Percentiles rank a stretch among this genome's conserved stretches.
These are phyloP conservation scores for Erysimum cheiranthoides DNA, from an alignment of 345 rosid species.

Conservation along the genomic window DNA sequence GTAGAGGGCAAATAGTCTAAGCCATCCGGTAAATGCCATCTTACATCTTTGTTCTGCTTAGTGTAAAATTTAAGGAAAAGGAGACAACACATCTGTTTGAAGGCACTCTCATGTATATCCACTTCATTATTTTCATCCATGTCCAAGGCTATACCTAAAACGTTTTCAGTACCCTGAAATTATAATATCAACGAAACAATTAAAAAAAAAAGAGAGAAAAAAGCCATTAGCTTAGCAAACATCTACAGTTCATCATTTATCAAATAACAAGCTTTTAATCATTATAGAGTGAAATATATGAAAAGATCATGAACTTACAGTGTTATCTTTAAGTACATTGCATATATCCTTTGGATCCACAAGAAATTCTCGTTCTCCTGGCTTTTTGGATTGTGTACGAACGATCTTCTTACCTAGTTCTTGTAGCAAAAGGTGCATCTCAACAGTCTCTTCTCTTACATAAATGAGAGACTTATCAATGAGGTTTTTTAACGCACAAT, in stretches of 20 bases:
- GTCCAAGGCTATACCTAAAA: background rate
- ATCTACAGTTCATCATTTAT: too few species aligned
- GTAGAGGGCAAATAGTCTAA: background rate
- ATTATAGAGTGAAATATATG: too few species aligned
- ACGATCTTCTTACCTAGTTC: background rate
- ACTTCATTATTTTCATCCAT: background rate
- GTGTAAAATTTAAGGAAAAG: background rate
- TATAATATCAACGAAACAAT: too few species aligned
- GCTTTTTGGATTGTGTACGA: background rate
- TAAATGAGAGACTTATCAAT: background rate
- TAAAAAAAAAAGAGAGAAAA: too few species aligned
- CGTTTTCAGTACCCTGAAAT: too few species aligned
- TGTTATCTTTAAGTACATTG: background rate
- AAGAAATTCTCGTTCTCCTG: background rate
- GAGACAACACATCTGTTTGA: background rate
- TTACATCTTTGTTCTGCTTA: background rate
- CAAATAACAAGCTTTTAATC: too few species aligned
- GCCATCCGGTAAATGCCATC: background rate
- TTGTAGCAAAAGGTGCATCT: background rate
- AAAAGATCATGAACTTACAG: background rate
- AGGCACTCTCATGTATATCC: background rate
- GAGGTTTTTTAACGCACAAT: background rate
- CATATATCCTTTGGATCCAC: background rate
- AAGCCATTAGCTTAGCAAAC: too few species aligned
- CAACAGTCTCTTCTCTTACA: background rate